Evolutionary conservation across 2,329 filamentous ascomycete species (phyloP), one percentile per base, ranked within the genome.

Genomic region (Chaetomium sp.): DNA sequence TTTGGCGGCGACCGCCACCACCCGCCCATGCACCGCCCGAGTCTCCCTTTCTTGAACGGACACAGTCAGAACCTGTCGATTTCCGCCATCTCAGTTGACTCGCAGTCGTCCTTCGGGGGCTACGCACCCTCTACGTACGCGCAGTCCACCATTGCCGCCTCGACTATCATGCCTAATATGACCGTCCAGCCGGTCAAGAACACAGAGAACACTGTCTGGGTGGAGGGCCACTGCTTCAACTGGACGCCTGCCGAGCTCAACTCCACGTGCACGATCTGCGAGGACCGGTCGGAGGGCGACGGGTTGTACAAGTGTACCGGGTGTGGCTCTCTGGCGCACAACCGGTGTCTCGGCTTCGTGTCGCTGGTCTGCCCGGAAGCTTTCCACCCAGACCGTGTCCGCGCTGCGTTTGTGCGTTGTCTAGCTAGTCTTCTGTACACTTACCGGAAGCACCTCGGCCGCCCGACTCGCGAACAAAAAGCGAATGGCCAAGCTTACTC

Each of bases 51-150:
- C 72, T 76, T 89, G 11, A 83, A 81, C 62, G 81, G 82, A 4
- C 82, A 86, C 62, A 78, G 79, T 52, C 71, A 80, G 10, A 83
- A 81, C 58, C 66, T 81, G 55, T 84, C 81, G 12, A 77, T 84
- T 41, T 84, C 81, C 9, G 78, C 79, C 47, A 76, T 82, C 55
- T 83, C 80, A 6, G 73, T 82, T 34, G 79, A 83, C 58, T 85
- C 85, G 33, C 78, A 84, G 59, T 90, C 88, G 11, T 91, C 87
- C 2, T 88, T 87, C 55, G 74, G 74, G 47, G 82, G 85, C 7
- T 94, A 94, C 68, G 88, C 89, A 5, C 89, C 89, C 3, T 92
- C 89, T 2, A 85, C 89, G 2, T 94, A 94, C 66, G 89, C 89
- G 0, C 87, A 89, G 64, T 92, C 88, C n/a, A 94, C 89, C 0